Base-by-base conservation (phyloP, 1,284 basidiomycete species). In the Lentinus polychrous region DNA sequence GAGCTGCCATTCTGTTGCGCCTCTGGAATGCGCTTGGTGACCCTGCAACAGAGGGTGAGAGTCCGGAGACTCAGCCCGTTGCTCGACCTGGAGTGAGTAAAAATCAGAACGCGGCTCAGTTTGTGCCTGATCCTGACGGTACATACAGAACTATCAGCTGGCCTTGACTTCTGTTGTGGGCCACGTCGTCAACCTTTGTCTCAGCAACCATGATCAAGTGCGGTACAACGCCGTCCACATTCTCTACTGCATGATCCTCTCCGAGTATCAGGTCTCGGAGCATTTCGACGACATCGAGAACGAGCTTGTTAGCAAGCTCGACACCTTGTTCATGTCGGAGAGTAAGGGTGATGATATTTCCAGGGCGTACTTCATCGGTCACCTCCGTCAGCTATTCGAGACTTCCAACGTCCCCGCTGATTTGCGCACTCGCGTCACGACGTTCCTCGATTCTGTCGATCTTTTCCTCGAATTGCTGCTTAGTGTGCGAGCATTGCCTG, bases 211-310 rank as follows among this genome's bases (percentile, higher is more conserved):
- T 60, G 94, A 97, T 61, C 85, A 88, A 58, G 75, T 97, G 44
- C 83, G 94, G 53, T 90, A 81, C 57, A 89, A 90, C 55, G 94
- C 93, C 0, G 93, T 96, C 6, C 85, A 90, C 55, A 94, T 98
- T 44, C 76, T 98, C 18, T 95, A 89, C 66, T 91, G 89, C 58
- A 97, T 98, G 92, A 94, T 98, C 55, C 83, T 96, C 46, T 91
- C 93, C 4, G 93, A 97, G 63, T 90, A 88, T 62, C 81, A 91
- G 43, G 81, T 85, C 51, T 81, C 82, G 11, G 83, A 81, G 18
- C 82, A 89, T 62, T 92, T 93, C 59, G 83, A 88, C 53, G 79
- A 79, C 40, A 94, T 98, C 57, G 91, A 97, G 65, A 88, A 90
- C 56, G 94, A 96, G 66, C 77, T 98, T n/a, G 91, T 98, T 57